A percentile compares a stretch with the other conserved stretches of the same genome.
These are phyloP conservation scores for Termitomyces sp. DNA, from an alignment of 768 basidiomycete genomes.

Conservation along the genomic window DNA sequence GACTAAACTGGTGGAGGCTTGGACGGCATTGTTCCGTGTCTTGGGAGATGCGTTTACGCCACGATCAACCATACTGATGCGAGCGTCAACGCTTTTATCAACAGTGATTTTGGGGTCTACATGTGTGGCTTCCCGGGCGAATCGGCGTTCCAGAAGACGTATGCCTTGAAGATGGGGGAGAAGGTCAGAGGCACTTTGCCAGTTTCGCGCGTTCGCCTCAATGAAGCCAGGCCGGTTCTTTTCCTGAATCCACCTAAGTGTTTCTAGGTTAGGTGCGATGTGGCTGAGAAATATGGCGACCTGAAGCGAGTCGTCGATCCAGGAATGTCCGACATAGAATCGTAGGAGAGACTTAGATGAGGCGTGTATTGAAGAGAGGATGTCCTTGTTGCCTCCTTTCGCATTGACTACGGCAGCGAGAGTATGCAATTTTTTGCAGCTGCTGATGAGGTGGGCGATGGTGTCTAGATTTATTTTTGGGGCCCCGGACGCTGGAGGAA, in stretches of 20 bases:
- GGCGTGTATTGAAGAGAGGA: conserved; percentile 40
- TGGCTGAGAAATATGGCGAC: conserved; percentile 73
- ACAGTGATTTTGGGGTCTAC: conserved; percentile 24
- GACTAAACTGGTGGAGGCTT: conserved; percentile 32
- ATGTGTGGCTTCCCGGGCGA: conserved; percentile 19
- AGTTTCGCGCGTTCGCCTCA: conserved; percentile 61
- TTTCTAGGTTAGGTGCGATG: conserved; percentile 66
- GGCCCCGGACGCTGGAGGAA: conserved; percentile 46
- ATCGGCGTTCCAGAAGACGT: conserved; percentile 57
- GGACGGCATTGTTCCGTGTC: conserved; percentile 29
- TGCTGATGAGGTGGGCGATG: conserved; percentile 52
- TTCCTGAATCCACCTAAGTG: conserved; percentile 74
- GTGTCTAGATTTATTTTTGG: conserved; percentile 61
- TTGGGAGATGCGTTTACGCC: conserved; percentile 28
- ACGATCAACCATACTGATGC: conserved; percentile 25
- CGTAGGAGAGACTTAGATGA: conserved; percentile 68
- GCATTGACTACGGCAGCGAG: conserved; percentile 66
- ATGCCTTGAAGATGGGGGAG: conserved; percentile 72
- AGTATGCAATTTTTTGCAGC: conserved; percentile 61
- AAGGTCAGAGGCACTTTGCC: conserved; percentile 66
- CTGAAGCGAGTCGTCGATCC: conserved; percentile 65
- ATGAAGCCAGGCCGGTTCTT: conserved; percentile 68
- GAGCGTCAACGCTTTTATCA: conserved; percentile 49
- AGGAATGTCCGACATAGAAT: conserved; percentile 74
- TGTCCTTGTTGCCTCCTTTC: conserved; percentile 37